Base-by-base conservation (phyloP, 345 rosid genomes). In the Streptanthus diversifolius region DNA sequence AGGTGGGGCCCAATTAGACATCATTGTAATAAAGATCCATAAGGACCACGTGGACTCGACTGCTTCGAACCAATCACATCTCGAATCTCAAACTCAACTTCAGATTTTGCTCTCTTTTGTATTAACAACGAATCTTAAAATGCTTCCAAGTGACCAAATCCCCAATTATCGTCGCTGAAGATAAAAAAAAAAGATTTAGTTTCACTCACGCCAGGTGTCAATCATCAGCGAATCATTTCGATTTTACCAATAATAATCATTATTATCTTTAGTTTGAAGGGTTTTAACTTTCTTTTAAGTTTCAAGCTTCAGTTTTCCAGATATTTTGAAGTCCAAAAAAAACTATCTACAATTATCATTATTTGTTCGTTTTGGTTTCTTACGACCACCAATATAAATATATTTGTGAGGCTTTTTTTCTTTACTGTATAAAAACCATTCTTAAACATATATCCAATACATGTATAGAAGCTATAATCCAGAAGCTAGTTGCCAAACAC, bases 221-320 rank as follows among this genome's bases (percentile, higher is more conserved):
- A 76, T 76, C 80, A 70, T 76, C 80, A 70, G 71, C 61, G 57
- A 70, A 76, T 76, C 75, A 70, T 70, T 70, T 70, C 65, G 58
- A 61, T 62, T 75, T 70, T 63, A 37, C 18, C 66, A 70, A 63
- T 25, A 10, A 40, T 53, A 52, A 76, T 62, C 35, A 62, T 40
- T 64, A 55, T 32, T 64, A 45, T 65, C 52, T 74, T 74, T 51
- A 32, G 36, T 53, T 53, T 29, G 25, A 72, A 43, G 43, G 35
- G 24, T 47, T 22, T 36, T 45, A 43, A 32, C 30, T 19, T 17
- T 54, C 32, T 61, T 37, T 74, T 25, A 45, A 54, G 60, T 36
- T 63, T 53, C 19, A 71, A 14, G 47, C 8, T 63, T 63, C 27
- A 41, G 19, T 35, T 54, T 63, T 63, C 52, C 51, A 37, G 4